phyloP scores from a whole-genome alignment of 192 early-diverging fungal species.

The Coemansia sp. region DNA sequence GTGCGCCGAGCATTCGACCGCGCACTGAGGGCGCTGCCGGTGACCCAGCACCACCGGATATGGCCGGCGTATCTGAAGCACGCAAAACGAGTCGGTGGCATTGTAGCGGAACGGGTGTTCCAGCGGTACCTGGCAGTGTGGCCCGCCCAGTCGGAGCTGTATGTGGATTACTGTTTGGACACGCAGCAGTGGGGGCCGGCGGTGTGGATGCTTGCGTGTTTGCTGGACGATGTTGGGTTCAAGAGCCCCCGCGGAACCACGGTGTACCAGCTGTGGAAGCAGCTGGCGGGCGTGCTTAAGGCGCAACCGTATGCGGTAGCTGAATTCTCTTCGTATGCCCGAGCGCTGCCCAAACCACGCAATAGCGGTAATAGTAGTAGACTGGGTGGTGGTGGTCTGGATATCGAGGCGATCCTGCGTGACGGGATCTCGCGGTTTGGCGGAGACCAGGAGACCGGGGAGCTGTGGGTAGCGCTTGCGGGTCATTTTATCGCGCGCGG shows the following conservation, averaged over 20 bases:
- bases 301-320: conserved; percentile 59
- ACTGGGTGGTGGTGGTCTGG: conserved; percentile 50
- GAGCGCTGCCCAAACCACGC: conserved; percentile 19
- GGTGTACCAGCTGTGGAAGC: conserved; percentile 74
- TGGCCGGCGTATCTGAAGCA: conserved; percentile 88
- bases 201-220: conserved; percentile 64
- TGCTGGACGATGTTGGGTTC: conserved; percentile 62
- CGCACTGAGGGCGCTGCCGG: conserved; percentile 83
- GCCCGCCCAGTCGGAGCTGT: conserved; percentile 75
- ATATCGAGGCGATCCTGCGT: conserved; percentile 81
- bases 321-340: no score
- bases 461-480: conserved; percentile 84
- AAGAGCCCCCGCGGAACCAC: conserved; percentile 13
- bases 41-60: conserved; percentile 89
- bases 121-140: conserved; percentile 84
- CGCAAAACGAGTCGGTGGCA: conserved; percentile 75
- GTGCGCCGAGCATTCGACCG: conserved; percentile 89
- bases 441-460: conserved; percentile 65
- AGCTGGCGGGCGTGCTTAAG: conserved; percentile 79
- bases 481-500: conserved; percentile 75
- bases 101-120: conserved; percentile 79
- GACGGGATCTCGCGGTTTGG: conserved; percentile 81
- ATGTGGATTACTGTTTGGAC: conserved; percentile 69
- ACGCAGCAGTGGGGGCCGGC: conserved; percentile 76
- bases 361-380: no score